Evolutionary conservation across 129 eudicot species (phyloP).

Genomic region (Heracleum sosnowskyi): DNA sequence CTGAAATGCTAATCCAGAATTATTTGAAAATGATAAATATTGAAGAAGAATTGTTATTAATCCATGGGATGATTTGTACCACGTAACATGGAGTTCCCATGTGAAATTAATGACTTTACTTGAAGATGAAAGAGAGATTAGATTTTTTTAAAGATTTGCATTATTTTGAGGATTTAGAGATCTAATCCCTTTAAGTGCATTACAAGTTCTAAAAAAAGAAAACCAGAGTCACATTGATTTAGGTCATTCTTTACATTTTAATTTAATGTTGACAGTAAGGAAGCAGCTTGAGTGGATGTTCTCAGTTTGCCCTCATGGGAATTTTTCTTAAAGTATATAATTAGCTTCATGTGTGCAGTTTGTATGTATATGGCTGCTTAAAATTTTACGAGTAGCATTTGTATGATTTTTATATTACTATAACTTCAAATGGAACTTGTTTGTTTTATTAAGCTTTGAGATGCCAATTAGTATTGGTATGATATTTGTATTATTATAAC

Average conservation of each 20-base stretch:
- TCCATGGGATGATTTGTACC: not conserved
- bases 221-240: conserved; percentile 2
- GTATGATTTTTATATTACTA: no score
- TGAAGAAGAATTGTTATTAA: not conserved
- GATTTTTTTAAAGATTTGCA: not conserved
- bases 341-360: not conserved
- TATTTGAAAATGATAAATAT: no score
- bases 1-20: not conserved
- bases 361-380: not conserved
- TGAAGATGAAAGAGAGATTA: not conserved
- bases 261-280: conserved; percentile 1
- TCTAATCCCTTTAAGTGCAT: conserved; percentile 19
- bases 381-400: no score
- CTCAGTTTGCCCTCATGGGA: not conserved
- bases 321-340: not conserved
- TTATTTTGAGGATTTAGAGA: conserved; percentile 22
- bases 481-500: no score
- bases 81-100: conserved; percentile 15
- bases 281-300: not conserved
- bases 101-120: conserved; percentile 17
- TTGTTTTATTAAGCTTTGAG: no score
- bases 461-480: no score
- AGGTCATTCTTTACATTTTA: not conserved
- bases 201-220: conserved; percentile 6
- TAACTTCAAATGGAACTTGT: no score